A percentile compares a stretch with the other conserved stretches of the same genome.
These are phyloP conservation scores for Elsinoe arachidis DNA, from an alignment of 2,329 filamentous ascomycete species.

Conservation along the genomic window DNA sequence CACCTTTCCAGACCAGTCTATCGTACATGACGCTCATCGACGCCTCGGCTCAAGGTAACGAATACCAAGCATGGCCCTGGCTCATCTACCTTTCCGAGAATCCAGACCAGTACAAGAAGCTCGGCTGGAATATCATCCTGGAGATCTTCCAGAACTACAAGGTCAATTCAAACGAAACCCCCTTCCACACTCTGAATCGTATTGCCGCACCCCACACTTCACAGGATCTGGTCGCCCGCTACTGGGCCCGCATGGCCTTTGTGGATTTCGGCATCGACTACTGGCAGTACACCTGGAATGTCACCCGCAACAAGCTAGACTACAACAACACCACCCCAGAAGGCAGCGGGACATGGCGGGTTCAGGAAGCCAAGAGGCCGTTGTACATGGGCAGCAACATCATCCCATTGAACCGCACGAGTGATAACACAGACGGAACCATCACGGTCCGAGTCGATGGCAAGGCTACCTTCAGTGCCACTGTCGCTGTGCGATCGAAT, in stretches of 20 bases:
- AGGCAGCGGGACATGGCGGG: conserved; percentile 33
- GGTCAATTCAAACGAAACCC: conserved; percentile 41
- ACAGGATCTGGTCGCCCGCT: conserved; percentile 38
- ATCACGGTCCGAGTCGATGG: conserved; percentile 29
- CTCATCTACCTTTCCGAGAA: conserved; percentile 43
- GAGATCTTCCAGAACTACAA: conserved; percentile 35
- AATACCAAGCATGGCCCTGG: conserved; percentile 47
- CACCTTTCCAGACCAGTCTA: conserved; percentile 40
- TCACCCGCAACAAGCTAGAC: conserved; percentile 30
- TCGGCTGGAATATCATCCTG: conserved; percentile 19
- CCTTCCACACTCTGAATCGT: conserved; percentile 39
- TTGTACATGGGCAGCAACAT: conserved; percentile 46
- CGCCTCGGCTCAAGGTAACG: conserved; percentile 34
- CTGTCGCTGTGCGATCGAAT: conserved; percentile 31
- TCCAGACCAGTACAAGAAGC: conserved; percentile 33
- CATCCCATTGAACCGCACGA: conserved; percentile 29
- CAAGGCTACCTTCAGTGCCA: conserved; percentile 33
- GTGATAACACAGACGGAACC: conserved; percentile 24
- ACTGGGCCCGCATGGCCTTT: conserved; percentile 48
- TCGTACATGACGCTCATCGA: conserved; percentile 44
- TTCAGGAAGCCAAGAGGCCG: conserved; percentile 36
- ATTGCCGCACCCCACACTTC: conserved; percentile 24
- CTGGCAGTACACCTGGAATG: conserved; percentile 33
- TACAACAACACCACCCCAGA: conserved; percentile 36
- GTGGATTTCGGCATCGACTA: conserved; percentile 42